These are phyloP conservation scores for Carex cristatella DNA, from an alignment of 176 grass and related monocot genomes.

Conservation along the genomic window DNA sequence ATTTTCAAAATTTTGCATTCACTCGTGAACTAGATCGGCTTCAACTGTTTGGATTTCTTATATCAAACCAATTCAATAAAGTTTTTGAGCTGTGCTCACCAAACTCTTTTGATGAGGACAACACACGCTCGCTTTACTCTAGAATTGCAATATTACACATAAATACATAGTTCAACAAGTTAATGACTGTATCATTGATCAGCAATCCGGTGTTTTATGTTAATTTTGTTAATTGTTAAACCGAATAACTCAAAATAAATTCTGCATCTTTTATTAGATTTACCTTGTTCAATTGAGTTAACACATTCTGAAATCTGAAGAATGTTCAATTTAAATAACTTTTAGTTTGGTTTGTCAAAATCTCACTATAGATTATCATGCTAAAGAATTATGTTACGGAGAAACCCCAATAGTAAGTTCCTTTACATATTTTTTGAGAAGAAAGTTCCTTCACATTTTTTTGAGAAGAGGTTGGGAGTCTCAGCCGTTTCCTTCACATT, in stretches of 20 bases:
- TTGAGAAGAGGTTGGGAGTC: too few species aligned
- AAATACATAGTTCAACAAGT: neutral
- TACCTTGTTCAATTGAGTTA: neutral
- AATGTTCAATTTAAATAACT: neutral
- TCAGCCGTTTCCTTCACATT: neutral
- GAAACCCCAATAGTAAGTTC: neutral
- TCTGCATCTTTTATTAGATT: neutral
- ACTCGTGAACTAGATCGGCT: too few species aligned
- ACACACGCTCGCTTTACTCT: too few species aligned
- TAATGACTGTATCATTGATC: neutral
- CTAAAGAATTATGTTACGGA: neutral
- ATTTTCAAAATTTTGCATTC: too few species aligned
- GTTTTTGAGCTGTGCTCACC: too few species aligned
- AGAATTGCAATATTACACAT: neutral
- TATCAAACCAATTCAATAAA: too few species aligned
- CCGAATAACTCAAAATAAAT: neutral
- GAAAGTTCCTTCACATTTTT: too few species aligned
- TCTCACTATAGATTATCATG: neutral
- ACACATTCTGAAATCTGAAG: neutral
- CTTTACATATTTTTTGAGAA: too few species aligned
- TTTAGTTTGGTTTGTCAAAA: neutral
- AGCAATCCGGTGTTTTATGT: neutral
- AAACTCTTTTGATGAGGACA: too few species aligned
- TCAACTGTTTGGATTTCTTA: too few species aligned
- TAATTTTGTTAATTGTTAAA: neutral